Evolutionary conservation across 2,329 filamentous ascomycete species (phyloP), one percentile per base, ranked within the genome.

Genomic region (Colletotrichum sp.): DNA sequence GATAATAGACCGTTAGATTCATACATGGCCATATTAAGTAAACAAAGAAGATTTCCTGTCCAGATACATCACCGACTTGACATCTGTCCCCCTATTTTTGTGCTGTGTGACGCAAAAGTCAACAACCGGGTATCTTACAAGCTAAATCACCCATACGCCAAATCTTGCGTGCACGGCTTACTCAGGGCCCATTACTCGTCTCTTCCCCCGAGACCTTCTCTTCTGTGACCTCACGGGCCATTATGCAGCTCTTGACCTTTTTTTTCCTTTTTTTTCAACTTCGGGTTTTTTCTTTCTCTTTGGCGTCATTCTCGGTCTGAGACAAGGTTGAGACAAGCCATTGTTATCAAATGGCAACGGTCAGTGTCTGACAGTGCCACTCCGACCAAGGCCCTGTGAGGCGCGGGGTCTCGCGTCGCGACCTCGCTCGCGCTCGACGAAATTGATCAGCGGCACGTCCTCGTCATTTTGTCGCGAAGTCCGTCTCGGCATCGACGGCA

Each of bases 381-480:
- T 76, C 8, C 74, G 70, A 9, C 74, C 74, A 16, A 76, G 74
- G 15, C 74, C 74, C 36, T 65, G 70, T 18, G 57, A n/a, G 22
- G 36, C 36, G 48, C 59, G 70, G 16, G 75, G 75, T 48, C 32
- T 77, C 34, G 75, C 22, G 26, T 78, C 77, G 4, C 77, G 72
- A 13, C 69, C 64, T 52, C 72, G 52, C 12, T 72, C 68, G 16
- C 72, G 75, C 15, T 78, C 77, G 9, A 78, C 75, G 26, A 78
- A 78, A 59, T 78, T 78, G 39, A 78, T 78, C 26, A 78, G 63
- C 8, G 77, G 77, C 55, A 78, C 69, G 70, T 78, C 77, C 63
- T 78, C 77, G 34, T 78, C 77, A 18, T 78, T 68, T 8, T 70
- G 59, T 30, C 66, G 68, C 13, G 77, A 68, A 8, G 77, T 60